Base-by-base conservation (phyloP, 352 stramenopile species). In the Phytophthora europaea region DNA sequence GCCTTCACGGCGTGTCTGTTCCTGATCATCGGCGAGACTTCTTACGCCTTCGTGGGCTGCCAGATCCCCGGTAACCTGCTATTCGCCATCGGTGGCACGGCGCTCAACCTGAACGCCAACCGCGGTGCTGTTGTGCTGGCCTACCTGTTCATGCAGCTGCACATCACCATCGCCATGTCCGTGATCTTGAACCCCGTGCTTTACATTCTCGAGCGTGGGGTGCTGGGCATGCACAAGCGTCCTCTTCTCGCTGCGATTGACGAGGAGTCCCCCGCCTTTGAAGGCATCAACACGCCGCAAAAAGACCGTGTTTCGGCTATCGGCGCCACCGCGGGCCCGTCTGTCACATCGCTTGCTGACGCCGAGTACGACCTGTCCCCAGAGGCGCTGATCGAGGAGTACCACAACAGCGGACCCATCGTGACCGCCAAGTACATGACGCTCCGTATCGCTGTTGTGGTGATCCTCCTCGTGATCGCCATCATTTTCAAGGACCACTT, bases 401-500 rank as follows among this genome's bases (percentile, higher is more conserved):
- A 85, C 69, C 76, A 76, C 65, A 78, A 78, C 67, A 79, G 75
- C 48, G 76, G 76, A 6, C 61, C 76, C 26, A 51, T 80, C 23
- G 71, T 82, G 54, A 85, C 68, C 4, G 65, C 75, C 61, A 86
- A 86, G 67, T 86, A 86, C 65, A 77, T 82, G 58, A 61, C 74
- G 33, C 67, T 86, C 7, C 79, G 79, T 48, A 70, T 82, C 26
- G 40, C 51, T n/a, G 61, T 86, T 36, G 79, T 90, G 28, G 76
- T 79, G 6, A 76, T 88, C 43, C 72, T 85, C 22, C 61, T 87
- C n/a, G 22, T 84, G 13, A 78, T 90, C 53, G 70, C 82, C 31
- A 84, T 88, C 56, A 67, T 87, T 54, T 87, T 86, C 68, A 85
- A 90, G 71, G 78, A 93, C 72, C 78, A 90, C 51, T 91, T 93